Conservation (phyloP, 768 basidiomycete species). For the Kwoniella shandongensis region DNA sequence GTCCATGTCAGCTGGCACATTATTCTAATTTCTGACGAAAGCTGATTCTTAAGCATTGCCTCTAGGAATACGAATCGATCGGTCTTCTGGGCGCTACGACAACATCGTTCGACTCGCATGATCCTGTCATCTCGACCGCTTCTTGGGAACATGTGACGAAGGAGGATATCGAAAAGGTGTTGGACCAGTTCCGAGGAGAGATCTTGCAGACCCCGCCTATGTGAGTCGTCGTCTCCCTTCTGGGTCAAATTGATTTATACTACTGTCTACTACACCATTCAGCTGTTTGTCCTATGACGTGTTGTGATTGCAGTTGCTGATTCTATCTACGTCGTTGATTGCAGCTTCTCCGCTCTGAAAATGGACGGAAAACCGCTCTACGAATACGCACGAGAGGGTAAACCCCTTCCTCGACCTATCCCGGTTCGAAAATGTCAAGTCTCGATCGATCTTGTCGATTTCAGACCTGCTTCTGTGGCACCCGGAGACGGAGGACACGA, state of each 20-base stretch:
- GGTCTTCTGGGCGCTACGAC: constrained; percentile 92
- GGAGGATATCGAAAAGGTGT: constrained; percentile 67
- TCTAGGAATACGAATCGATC: constrained; percentile 85
- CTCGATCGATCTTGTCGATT: constrained; percentile 74
- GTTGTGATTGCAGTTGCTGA: constrained; percentile 3
- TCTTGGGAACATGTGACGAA: constrained; percentile 68
- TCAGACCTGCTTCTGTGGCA: constrained; percentile 59
- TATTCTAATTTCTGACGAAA: no score
- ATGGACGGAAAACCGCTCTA: constrained; percentile 96
- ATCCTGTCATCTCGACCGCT: constrained; percentile 67
- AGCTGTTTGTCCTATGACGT: not conserved
- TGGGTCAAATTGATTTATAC: not conserved
- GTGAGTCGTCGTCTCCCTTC: constrained; percentile 56
- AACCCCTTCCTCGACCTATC: constrained; percentile 91
- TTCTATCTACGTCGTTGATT: not conserved
- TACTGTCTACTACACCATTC: not conserved
- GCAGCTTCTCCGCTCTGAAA: constrained; percentile 93
- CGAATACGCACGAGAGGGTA: constrained; percentile 89
- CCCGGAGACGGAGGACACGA: constrained; percentile 62
- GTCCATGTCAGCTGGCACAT: no score
- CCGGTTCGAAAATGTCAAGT: constrained; percentile 80
- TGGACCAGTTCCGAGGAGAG: constrained; percentile 76
- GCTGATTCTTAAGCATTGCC: not conserved
- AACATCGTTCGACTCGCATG: constrained; percentile 90
- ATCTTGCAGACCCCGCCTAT: constrained; percentile 91